These are phyloP conservation scores for Urtica urens DNA, from an alignment of 306 rosid genomes.

Conservation along the genomic window DNA sequence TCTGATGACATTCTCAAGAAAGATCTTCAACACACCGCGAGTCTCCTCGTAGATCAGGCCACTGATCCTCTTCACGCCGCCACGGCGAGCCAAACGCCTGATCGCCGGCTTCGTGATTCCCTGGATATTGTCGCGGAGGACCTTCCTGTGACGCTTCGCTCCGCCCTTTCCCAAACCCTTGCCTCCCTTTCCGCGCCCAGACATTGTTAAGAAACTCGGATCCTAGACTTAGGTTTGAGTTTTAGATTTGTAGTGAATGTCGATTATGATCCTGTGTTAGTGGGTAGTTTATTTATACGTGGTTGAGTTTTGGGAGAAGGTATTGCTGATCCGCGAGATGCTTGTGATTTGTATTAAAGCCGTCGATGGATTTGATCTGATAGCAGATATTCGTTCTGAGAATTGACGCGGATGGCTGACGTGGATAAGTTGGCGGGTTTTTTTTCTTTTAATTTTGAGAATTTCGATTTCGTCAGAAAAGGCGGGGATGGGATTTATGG, in stretches of 20 bases:
- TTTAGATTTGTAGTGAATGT: too few species aligned
- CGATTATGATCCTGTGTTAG: too few species aligned
- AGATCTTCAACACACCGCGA: conserved; percentile 38
- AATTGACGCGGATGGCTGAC: conserved; percentile 29
- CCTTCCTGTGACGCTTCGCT: conserved; percentile 48
- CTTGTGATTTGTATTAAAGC: neutral
- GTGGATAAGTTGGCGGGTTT: too few species aligned
- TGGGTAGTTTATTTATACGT: conserved; percentile 9
- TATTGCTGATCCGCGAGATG: conserved; percentile 18
- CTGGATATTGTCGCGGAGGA: conserved; percentile 41
- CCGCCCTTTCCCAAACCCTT: conserved; percentile 57
- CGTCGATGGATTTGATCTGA: conserved; percentile 9
- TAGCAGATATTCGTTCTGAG: neutral
- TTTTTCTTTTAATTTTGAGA: too few species aligned
- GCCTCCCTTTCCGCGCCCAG: conserved; percentile 53
- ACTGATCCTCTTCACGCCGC: conserved; percentile 41
- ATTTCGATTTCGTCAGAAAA: neutral
- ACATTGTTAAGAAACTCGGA: too few species aligned
- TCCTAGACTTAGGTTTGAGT: too few species aligned
- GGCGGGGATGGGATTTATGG: too few species aligned
- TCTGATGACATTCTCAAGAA: conserved; percentile 38
- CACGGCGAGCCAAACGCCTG: conserved; percentile 42
- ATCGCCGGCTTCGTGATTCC: conserved; percentile 45
- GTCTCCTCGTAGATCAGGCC: conserved; percentile 47
- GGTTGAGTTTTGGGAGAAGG: neutral